These are phyloP conservation scores for Blastocystis sp. DNA, from an alignment of 352 stramenopile genomes.

Conservation along the genomic window DNA sequence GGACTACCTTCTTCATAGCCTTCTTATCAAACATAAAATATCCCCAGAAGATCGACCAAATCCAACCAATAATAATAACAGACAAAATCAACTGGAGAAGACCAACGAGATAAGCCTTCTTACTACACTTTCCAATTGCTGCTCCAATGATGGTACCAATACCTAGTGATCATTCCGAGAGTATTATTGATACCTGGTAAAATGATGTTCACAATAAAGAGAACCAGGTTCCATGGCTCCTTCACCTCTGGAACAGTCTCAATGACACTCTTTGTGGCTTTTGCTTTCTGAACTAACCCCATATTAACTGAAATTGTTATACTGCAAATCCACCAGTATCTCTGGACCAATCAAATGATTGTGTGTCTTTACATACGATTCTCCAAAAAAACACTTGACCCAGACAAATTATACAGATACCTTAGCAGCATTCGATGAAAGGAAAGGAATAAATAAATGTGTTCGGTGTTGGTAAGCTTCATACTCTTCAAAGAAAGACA, in stretches of 20 bases:
- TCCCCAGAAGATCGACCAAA: conserved; percentile 57
- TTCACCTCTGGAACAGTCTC: conserved; percentile 10
- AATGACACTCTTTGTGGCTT: conserved; percentile 20
- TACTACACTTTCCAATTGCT: background rate
- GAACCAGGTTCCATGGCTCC: conserved; percentile 20
- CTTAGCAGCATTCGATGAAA: background rate
- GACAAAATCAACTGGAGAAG: conserved; percentile 34
- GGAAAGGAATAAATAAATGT: conserved; percentile 54
- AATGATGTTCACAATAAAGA: conserved; percentile 40
- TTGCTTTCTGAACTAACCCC: background rate
- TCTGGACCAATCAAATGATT: background rate
- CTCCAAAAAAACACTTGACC: background rate
- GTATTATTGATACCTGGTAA: background rate
- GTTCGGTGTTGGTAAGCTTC: conserved; percentile 21
- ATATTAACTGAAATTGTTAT: background rate
- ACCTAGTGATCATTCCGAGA: background rate
- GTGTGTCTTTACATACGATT: background rate
- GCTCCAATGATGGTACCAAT: conserved; percentile 37
- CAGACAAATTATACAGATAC: conserved; percentile 16
- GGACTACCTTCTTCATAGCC: conserved; percentile 41
- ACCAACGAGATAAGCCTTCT: conserved; percentile 32
- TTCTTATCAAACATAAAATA: conserved; percentile 52
- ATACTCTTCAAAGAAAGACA: conserved; percentile 55
- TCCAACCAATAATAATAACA: background rate
- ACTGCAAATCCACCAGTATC: background rate